Base-by-base conservation (phyloP, 2,329 filamentous ascomycete genomes). In the Pseudomassariella vexata region DNA sequence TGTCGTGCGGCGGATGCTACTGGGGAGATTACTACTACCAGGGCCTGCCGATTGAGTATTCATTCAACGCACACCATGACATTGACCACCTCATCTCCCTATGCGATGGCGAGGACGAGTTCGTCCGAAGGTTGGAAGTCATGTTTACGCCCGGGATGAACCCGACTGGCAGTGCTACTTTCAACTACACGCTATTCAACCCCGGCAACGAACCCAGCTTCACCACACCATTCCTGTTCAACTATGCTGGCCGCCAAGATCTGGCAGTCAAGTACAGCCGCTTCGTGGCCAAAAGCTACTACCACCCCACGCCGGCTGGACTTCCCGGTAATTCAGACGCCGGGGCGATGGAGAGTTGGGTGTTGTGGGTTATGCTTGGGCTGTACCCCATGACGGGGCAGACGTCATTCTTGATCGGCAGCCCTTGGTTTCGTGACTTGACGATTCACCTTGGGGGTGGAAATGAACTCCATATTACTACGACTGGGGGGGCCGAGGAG, bases 261-360 rank as follows among this genome's bases (percentile, higher is more conserved):
- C 66, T 76, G 19, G 69, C 68, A 3, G 78, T 84, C 12, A 50
- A 67, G 35, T 67, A 70, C 39, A 74, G 72, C 26, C 72, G 81
- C 30, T 60, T 59, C 33, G 63, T 80, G 27, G 78, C 78, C 19
- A 73, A 76, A 41, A 55, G 60, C 10, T 76, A 73, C 56, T 84
- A 82, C 55, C 63, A 60, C 29, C 62, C 70, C 2, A 69, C 68
- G 0, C 60, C 63, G 0, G 48, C 47, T 6, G 81, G 82, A 0
- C 61, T 85, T 1, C 81, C 81, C 0, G 82, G 82, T 0, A 85
- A 85, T 53, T 77, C 71, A 26, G 82, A 85, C 50, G 79, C 78
- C 2, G 82, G 82, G 6, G 77, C 81, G 10, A 84, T 85, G 79
- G 78, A 85, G 49, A 76, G 71, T 6, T 83, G 78, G 73, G 54